Conservation (phyloP, 352 stramenopile species). For the Globisporangium lucens region DNA sequence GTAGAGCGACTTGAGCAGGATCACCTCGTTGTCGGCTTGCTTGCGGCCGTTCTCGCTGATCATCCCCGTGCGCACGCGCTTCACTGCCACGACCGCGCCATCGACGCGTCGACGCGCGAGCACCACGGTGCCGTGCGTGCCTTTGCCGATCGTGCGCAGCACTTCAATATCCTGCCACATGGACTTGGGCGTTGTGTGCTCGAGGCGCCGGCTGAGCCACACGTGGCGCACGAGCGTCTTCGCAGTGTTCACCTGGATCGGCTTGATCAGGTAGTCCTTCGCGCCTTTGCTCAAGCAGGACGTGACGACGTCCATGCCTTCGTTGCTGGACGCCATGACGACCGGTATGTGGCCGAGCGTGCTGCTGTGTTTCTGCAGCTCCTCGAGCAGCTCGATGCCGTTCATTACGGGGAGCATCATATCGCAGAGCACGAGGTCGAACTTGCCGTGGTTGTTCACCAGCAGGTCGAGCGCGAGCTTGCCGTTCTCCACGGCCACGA, state of each 20-base stretch:
- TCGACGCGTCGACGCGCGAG: conserved; percentile 73
- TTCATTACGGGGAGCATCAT: conserved; percentile 89
- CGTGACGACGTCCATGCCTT: conserved; percentile 89
- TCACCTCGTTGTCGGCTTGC: conserved; percentile 87
- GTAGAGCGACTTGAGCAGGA: conserved; percentile 86
- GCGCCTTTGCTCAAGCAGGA: conserved; percentile 85
- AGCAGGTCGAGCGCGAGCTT: conserved; percentile 72
- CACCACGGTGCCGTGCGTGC: conserved; percentile 83
- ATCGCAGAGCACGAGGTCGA: conserved; percentile 87
- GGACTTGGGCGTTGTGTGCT: conserved; percentile 59
- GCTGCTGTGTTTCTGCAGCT: conserved; percentile 65
- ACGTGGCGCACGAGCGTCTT: conserved; percentile 89
- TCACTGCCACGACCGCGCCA: conserved; percentile 79
- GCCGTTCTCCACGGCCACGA: conserved; percentile 84
- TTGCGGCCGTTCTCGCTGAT: conserved; percentile 85
- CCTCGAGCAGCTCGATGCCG: conserved; percentile 84
- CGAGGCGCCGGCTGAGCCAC: conserved; percentile 73
- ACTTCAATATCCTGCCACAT: conserved; percentile 87
- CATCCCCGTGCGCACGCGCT: conserved; percentile 74
- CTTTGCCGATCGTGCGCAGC: conserved; percentile 84
- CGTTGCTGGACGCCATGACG: conserved; percentile 89
- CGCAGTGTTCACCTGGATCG: conserved; percentile 87
- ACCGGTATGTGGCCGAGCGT: conserved; percentile 82
- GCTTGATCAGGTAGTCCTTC: conserved; percentile 91
- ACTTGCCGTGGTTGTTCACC: conserved; percentile 65